phyloP scores from a whole-genome alignment of 2,329 filamentous ascomycete genomes.

The Akanthomyces lecanii region DNA sequence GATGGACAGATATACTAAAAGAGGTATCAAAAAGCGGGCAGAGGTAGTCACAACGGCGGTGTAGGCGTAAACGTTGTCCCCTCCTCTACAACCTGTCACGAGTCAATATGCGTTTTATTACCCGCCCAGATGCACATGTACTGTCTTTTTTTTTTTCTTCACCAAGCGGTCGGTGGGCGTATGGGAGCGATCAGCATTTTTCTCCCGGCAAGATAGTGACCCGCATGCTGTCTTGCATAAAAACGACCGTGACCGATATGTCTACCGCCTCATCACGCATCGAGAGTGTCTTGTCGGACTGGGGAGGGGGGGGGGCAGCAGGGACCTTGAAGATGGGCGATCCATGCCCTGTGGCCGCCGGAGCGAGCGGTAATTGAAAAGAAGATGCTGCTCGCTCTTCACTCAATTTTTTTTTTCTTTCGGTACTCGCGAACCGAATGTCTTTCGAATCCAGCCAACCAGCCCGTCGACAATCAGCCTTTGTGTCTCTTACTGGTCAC shows the following conservation, averaged over 20 bases:
- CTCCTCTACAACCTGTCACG: constrained; percentile 7
- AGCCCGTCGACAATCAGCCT: background rate
- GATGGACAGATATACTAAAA: background rate
- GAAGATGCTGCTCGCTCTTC: background rate
- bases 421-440: background rate
- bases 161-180: background rate
- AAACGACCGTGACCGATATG: background rate
- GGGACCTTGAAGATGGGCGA: background rate
- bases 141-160: background rate
- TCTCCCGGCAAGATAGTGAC: background rate
- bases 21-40: background rate
- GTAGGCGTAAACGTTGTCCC: background rate
- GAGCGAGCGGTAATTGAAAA: background rate
- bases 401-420: background rate
- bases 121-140: background rate
- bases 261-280: background rate
- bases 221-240: constrained; percentile 13
- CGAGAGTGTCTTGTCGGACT: background rate
- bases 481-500: background rate
- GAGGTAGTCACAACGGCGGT: constrained; percentile 6
- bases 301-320: background rate
- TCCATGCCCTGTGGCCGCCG: background rate
- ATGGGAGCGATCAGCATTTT: constrained; percentile 9
- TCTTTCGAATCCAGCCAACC: background rate
- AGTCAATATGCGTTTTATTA: background rate